Conservation (phyloP, 495 filamentous ascomycete species). For the Penicillium chermesinum region DNA sequence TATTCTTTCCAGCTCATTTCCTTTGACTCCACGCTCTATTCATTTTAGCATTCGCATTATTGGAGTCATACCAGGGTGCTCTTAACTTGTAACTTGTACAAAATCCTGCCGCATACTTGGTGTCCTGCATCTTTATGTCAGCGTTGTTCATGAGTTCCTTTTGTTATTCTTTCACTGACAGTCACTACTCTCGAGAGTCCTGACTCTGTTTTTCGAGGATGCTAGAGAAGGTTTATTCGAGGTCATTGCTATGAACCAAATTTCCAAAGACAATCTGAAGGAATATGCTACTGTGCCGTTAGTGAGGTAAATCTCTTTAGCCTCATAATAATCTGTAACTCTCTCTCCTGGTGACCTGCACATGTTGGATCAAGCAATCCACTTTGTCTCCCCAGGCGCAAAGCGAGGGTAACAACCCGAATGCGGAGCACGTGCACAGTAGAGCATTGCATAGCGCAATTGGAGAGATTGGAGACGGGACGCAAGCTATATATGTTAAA, state of each 20-base stretch:
- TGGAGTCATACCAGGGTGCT: constrained; percentile 7
- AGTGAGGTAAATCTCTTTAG: no score
- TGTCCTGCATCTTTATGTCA: constrained; percentile 9
- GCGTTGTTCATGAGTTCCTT: constrained; percentile 7
- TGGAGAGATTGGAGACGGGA: neutral
- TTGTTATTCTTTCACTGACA: constrained; percentile 7
- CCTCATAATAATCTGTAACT: no score
- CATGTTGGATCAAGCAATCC: neutral
- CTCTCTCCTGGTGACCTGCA: no score
- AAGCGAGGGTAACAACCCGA: neutral
- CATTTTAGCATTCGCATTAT: constrained; percentile 9
- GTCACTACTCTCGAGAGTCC: neutral
- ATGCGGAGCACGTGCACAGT: neutral
- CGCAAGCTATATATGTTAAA: neutral
- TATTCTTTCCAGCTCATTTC: neutral
- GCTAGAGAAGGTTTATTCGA: no score
- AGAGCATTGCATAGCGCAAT: constrained; percentile 1
- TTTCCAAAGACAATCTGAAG: no score
- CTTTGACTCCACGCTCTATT: neutral
- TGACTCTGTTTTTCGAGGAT: neutral
- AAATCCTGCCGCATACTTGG: constrained; percentile 11
- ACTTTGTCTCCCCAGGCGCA: neutral
- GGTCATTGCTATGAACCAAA: no score
- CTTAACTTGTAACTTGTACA: constrained; percentile 10
- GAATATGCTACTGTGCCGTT: no score